Conservation (phyloP, 106 monocot species). For the Dactylorhiza incarnata region DNA sequence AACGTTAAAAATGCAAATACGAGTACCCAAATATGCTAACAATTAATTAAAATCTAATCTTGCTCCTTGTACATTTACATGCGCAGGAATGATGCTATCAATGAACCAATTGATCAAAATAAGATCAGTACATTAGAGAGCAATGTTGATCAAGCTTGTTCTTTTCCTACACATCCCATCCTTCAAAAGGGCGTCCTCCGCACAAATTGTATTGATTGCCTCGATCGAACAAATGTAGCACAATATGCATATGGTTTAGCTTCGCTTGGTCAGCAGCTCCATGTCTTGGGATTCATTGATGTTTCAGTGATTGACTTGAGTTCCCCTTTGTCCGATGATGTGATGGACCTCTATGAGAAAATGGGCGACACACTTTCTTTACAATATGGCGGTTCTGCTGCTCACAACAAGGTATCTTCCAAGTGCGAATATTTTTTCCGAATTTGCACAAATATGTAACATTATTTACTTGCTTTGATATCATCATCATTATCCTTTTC, state of each 20-base stretch:
- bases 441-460: not conserved
- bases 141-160: constrained; percentile 3
- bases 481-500: too few species aligned
- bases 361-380: constrained; percentile 98
- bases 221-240: constrained; percentile 97
- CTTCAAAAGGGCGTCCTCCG: constrained; percentile 80
- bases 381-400: constrained; percentile 97
- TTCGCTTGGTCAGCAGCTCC: constrained; percentile 75
- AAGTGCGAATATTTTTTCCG: not conserved
- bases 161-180: constrained; percentile 16
- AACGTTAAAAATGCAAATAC: too few species aligned
- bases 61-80: not conserved
- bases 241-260: constrained; percentile 90
- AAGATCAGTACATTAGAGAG: constrained; percentile 7
- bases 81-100: constrained; percentile 22
- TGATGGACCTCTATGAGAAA: constrained; percentile 84
- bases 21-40: too few species aligned
- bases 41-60: too few species aligned
- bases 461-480: not conserved
- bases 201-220: constrained; percentile 98
- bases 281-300: constrained; percentile 52
- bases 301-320: constrained; percentile 53
- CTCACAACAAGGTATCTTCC: constrained; percentile 84
- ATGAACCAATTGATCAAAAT: not conserved
- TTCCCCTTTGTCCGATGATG: constrained; percentile 59